Percentiles rank a stretch among this genome's conserved stretches.
phyloP scores from a whole-genome alignment of 2,329 filamentous ascomycete genomes.

The Rhynchosporium agropyri region DNA sequence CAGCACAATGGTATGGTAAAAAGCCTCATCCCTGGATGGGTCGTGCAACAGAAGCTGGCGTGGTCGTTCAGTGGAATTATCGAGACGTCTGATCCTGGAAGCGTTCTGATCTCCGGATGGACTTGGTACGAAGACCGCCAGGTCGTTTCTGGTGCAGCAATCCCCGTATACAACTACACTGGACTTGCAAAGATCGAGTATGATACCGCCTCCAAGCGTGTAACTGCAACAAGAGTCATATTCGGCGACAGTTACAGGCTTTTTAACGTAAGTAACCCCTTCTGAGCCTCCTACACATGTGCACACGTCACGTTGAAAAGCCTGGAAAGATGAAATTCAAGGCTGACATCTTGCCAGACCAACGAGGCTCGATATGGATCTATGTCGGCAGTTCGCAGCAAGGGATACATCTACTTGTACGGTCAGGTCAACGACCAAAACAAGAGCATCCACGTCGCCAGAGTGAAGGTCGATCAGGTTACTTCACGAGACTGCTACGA shows the following conservation, averaged over 20 bases:
- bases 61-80: slow-evolving; percentile 30
- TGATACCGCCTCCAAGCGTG: background rate
- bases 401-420: slow-evolving; percentile 28
- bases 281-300: background rate
- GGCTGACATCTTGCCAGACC: slow-evolving; percentile 12
- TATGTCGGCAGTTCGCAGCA: slow-evolving; percentile 22
- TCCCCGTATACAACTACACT: slow-evolving; percentile 12
- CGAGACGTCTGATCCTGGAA: background rate
- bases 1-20: too few species aligned
- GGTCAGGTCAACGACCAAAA: slow-evolving; percentile 22
- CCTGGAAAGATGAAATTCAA: background rate
- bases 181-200: slow-evolving; percentile 19
- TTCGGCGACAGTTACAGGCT: background rate
- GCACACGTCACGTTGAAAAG: too few species aligned
- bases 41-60: background rate
- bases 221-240: background rate
- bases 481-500: slow-evolving; percentile 16
- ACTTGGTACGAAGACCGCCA: slow-evolving; percentile 23
- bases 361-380: slow-evolving; percentile 28
- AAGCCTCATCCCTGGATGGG: too few species aligned
- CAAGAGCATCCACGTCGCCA: slow-evolving; percentile 29
- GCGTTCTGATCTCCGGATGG: slow-evolving; percentile 17
- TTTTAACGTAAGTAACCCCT: background rate
- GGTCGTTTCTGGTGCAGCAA: background rate
- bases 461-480: slow-evolving; percentile 15